Evolutionary conservation across 148 eudicot species (phyloP).

Genomic region (Cornus suecica): DNA sequence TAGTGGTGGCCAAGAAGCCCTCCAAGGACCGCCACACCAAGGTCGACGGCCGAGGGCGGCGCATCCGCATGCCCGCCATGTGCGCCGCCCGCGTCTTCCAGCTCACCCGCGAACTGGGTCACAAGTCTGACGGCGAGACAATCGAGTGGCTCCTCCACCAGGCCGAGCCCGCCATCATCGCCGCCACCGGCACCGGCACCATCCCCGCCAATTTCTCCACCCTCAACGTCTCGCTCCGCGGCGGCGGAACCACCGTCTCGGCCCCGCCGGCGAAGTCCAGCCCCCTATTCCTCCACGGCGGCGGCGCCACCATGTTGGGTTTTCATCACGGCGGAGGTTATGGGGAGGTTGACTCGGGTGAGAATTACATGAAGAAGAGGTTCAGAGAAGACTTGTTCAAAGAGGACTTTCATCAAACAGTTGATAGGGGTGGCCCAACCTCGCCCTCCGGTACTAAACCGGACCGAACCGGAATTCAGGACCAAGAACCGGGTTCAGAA

Average conservation of each 20-base stretch:
- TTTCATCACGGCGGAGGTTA: constrained; percentile 5
- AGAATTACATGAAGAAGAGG: constrained; percentile 1
- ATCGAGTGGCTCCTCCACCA: constrained; percentile 40
- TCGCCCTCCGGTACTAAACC: constrained; percentile 19
- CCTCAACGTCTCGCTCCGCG: constrained; percentile 9
- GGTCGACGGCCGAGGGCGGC: constrained; percentile 40
- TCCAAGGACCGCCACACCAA: constrained; percentile 45
- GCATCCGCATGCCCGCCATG: constrained; percentile 40
- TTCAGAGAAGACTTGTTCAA: neutral
- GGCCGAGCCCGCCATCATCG: constrained; percentile 38
- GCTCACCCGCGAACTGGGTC: constrained; percentile 34
- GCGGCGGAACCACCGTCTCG: constrained; percentile 1
- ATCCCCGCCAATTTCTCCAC: constrained; percentile 34
- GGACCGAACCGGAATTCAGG: constrained; percentile 7
- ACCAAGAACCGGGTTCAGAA: constrained; percentile 20
- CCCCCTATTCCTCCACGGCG: constrained; percentile 6
- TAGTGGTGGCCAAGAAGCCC: constrained; percentile 23
- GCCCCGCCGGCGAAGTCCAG: constrained; percentile 12
- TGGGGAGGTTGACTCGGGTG: neutral
- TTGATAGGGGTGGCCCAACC: constrained; percentile 11
- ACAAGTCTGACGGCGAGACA: constrained; percentile 40
- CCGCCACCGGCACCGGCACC: constrained; percentile 40
- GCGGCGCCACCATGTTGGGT: constrained; percentile 5
- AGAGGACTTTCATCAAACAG: neutral
- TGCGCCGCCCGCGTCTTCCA: constrained; percentile 41